Base-by-base conservation (phyloP, 2,329 filamentous ascomycete genomes). In the Penicillium sp. region DNA sequence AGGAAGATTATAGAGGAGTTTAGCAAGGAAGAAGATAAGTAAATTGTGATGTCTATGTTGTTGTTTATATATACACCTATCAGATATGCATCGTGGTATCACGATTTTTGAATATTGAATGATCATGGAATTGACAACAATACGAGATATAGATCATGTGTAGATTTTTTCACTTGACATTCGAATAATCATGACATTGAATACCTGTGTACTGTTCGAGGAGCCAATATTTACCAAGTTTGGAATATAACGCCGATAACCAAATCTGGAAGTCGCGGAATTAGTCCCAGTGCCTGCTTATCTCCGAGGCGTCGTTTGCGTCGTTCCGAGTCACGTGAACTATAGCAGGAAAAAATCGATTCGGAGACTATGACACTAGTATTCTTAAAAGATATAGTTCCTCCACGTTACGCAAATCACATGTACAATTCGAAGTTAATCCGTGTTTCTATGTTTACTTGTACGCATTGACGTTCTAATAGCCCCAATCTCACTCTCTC, bases 1-100 rank as follows among this genome's bases (percentile, higher is more conserved):
- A 48, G 45, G 18, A 51, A 35, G n/a, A 38, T 60, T 14, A 41
- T 60, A 36, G 29, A 52, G 26, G 42, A 30, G 18, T 23, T 51
- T 30, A 11, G 7, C 3, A 1, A 27, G 7, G 34, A 10, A 13
- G 18, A 42, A 2, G 5, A 3, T 13, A 30, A 30, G 27, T 34
- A 14, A 14, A 13, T 2, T 34, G 11, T 30, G 6, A 34, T 10
- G 32, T 14, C 32, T 5, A 34, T 13, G 4, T 14, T 13, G 5
- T 13, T 10, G 13, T 29, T 18, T 10, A 43, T 42, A 42, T 16
- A 32, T 14, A 16, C 2, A 30, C 29, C 8, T 9, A 30, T 2
- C 7, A 30, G 29, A 30, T 8, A 30, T 30, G 8, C 11, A 4
- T 30, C 29, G 7, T 30, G 29, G 3, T 11, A 30, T 30, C 29